Evolutionary conservation across 805 yeast genomes (phyloP).

Genomic region (Candida hungchunana): DNA sequence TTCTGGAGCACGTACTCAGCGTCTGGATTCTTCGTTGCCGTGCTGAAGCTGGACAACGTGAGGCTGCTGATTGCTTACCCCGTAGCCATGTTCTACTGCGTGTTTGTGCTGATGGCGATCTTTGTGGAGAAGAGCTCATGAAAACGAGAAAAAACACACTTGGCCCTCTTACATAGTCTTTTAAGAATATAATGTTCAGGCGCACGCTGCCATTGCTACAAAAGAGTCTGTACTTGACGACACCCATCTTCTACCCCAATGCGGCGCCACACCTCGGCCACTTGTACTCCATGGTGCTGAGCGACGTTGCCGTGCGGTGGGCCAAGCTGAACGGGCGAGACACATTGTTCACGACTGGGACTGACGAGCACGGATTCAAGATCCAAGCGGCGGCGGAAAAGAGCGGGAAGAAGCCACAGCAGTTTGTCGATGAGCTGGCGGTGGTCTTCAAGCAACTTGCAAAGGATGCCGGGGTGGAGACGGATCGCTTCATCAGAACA

Average conservation of each 20-base stretch:
- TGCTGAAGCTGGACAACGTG: slow-evolving; percentile 76
- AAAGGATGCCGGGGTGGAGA: slow-evolving; percentile 46
- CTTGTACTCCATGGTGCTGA: slow-evolving; percentile 77
- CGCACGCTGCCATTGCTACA: slow-evolving; percentile 8
- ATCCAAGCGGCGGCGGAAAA: slow-evolving; percentile 79
- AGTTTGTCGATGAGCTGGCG: slow-evolving; percentile 69
- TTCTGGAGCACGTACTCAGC: slow-evolving; percentile 92
- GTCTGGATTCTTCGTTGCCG: slow-evolving; percentile 87
- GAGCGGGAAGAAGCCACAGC: slow-evolving; percentile 50
- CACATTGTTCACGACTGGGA: slow-evolving; percentile 76
- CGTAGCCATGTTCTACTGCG: slow-evolving; percentile 82
- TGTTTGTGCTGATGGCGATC: slow-evolving; percentile 93
- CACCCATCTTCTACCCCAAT: slow-evolving; percentile 95
- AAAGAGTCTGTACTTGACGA: slow-evolving; percentile 50
- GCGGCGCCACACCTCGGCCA: slow-evolving; percentile 96
- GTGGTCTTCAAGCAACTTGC: slow-evolving; percentile 64
- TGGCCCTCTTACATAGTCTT: too few species aligned
- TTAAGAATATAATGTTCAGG: slow-evolving; percentile 12
- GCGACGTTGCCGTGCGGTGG: slow-evolving; percentile 82
- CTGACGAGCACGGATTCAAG: slow-evolving; percentile 96
- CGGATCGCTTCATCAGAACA: slow-evolving; percentile 82
- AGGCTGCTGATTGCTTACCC: slow-evolving; percentile 93
- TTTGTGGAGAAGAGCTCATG: slow-evolving; percentile 43
- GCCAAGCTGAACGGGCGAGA: slow-evolving; percentile 39
- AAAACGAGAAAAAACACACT: not conserved